Conservation (phyloP, 164 flowering plant genomes). For the Akebia trifoliata region DNA sequence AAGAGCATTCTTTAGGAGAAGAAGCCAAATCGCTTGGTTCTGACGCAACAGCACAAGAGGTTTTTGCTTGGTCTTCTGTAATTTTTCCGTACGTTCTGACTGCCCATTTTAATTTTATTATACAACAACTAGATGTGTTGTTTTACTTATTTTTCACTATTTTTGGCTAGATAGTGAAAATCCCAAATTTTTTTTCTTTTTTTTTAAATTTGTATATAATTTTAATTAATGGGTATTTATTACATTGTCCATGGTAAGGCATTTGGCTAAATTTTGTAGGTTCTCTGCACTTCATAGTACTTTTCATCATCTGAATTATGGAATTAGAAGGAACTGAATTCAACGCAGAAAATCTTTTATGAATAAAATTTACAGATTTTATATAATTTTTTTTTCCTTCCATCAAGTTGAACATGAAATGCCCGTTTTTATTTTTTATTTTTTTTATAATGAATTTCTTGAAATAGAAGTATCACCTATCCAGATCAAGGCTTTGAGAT, state of each 20-base stretch:
- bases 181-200: no score
- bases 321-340: background rate
- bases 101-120: background rate
- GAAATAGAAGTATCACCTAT: no score
- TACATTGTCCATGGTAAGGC: background rate
- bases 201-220: no score
- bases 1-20: conserved; percentile 32
- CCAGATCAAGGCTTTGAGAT: no score
- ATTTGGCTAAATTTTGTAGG: background rate
- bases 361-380: no score
- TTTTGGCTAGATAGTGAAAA: no score
- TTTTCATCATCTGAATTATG: background rate
- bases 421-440: no score
- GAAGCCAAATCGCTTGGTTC: conserved; percentile 30
- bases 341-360: background rate
- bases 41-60: conserved; percentile 39
- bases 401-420: no score
- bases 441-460: no score
- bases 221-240: background rate
- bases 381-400: no score
- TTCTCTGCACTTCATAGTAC: background rate
- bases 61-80: conserved; percentile 68
- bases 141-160: no score
- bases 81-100: conserved; percentile 56
- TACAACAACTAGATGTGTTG: no score